Percentiles rank a stretch among this genome's conserved stretches.
Evolutionary conservation across 2,329 filamentous ascomycete species (phyloP).

Genomic region (Aspergillus bombycis): DNA sequence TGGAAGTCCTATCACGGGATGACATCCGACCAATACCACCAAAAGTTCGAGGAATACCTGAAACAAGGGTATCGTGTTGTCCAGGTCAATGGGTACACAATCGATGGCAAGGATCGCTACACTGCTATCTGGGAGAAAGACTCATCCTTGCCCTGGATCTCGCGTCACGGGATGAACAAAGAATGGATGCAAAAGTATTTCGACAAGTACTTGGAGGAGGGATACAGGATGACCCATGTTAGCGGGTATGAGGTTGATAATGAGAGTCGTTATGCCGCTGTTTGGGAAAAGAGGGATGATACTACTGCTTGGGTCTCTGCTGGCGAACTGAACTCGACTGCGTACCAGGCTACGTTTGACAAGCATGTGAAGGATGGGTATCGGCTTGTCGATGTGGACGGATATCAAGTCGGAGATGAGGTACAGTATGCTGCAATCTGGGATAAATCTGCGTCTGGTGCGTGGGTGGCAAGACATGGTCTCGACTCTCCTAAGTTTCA

Average conservation of each 20-base stretch:
- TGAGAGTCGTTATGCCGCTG: conserved; percentile 16
- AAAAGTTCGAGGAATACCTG: conserved; percentile 17
- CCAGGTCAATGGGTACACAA: conserved; percentile 17
- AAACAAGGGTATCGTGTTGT: conserved; percentile 16
- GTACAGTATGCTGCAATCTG: conserved; percentile 18
- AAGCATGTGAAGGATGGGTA: conserved; percentile 15
- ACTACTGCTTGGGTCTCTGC: conserved; percentile 6
- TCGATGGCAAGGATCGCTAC: conserved; percentile 10
- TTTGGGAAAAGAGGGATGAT: conserved; percentile 17
- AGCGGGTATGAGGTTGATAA: conserved; percentile 16
- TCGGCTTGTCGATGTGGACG: conserved; percentile 11
- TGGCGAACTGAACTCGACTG: conserved; percentile 8
- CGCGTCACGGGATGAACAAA: conserved; percentile 13
- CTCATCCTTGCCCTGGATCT: conserved; percentile 9
- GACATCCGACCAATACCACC: conserved; percentile 16
- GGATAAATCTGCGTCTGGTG: conserved; percentile 17
- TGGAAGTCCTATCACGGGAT: conserved; percentile 18
- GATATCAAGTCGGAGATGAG: conserved; percentile 10
- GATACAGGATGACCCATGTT: conserved; percentile 15
- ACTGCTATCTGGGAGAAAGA: conserved; percentile 20
- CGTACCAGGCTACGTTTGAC: conserved; percentile 14
- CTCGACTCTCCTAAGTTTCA: conserved; percentile 16
- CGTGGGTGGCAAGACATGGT: conserved; percentile 17
- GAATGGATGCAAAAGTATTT: conserved; percentile 11
- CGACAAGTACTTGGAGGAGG: conserved; percentile 9